These are phyloP conservation scores for Pseudogymnoascus sp. DNA, from an alignment of 2,329 filamentous ascomycete species.

Conservation along the genomic window DNA sequence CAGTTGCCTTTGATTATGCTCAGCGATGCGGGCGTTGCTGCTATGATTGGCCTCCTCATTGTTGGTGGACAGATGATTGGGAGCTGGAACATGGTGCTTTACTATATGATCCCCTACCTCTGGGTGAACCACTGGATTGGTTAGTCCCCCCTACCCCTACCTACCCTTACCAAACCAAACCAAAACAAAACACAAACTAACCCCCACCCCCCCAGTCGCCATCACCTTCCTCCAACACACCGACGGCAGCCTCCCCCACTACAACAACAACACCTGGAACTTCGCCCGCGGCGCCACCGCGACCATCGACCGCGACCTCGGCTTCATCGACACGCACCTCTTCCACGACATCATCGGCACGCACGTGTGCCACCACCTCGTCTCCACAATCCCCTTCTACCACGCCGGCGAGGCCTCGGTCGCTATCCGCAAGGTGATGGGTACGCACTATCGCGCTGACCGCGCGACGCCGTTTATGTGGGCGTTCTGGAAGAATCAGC, in stretches of 20 bases:
- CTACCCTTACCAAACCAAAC: background rate
- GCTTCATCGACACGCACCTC: slow-evolving; percentile 52
- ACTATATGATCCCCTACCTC: slow-evolving; percentile 59
- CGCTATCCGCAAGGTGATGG: slow-evolving; percentile 46
- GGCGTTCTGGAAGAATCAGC: slow-evolving; percentile 26
- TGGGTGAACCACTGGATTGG: slow-evolving; percentile 64
- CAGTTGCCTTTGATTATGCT: slow-evolving; percentile 48
- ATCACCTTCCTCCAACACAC: slow-evolving; percentile 71
- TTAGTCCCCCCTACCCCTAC: slow-evolving; percentile 29
- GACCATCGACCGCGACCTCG: slow-evolving; percentile 56
- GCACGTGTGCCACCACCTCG: slow-evolving; percentile 54
- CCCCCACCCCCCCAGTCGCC: slow-evolving; percentile 41
- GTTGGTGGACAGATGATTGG: slow-evolving; percentile 42
- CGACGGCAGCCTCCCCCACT: slow-evolving; percentile 49
- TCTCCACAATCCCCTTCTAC: slow-evolving; percentile 53
- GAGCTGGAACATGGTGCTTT: slow-evolving; percentile 44
- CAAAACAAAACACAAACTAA: slow-evolving; percentile 18
- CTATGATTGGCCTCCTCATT: slow-evolving; percentile 42
- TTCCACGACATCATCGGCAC: slow-evolving; percentile 58
- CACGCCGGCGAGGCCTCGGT: slow-evolving; percentile 47
- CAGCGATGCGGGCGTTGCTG: slow-evolving; percentile 50
- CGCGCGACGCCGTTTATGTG: slow-evolving; percentile 22
- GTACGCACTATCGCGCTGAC: slow-evolving; percentile 42
- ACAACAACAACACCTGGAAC: slow-evolving; percentile 49
- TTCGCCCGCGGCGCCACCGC: slow-evolving; percentile 52